These are phyloP conservation scores for Sordariomycetes sp. DNA, from an alignment of 2,329 filamentous ascomycete genomes.

Conservation along the genomic window DNA sequence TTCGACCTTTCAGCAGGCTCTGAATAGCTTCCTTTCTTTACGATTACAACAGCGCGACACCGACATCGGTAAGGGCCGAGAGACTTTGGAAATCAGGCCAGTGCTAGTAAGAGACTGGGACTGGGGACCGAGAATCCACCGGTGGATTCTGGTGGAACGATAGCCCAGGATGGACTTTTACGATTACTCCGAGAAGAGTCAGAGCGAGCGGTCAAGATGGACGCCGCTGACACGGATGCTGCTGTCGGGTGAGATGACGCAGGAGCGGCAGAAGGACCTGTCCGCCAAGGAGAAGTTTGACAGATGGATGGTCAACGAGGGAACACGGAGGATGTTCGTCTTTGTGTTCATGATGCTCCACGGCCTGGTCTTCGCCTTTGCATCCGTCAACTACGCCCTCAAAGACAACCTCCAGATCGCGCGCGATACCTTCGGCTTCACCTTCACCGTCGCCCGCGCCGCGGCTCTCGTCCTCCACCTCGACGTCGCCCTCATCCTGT, in stretches of 20 bases:
- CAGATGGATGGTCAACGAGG: conserved; percentile 84
- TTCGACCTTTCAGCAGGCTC: conserved; percentile 41
- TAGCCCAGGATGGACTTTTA: conserved; percentile 15
- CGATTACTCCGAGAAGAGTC: conserved; percentile 14
- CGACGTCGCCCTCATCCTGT: conserved; percentile 68
- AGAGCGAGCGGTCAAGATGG: conserved; percentile 64
- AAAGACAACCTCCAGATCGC: conserved; percentile 64
- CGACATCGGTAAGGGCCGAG: neutral
- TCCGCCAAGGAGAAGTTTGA: conserved; percentile 64
- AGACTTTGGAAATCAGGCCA: neutral
- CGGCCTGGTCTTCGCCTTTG: conserved; percentile 67
- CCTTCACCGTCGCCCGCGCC: conserved; percentile 66
- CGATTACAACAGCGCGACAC: neutral
- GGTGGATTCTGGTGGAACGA: neutral
- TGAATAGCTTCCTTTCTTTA: conserved; percentile 24
- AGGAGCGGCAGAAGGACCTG: conserved; percentile 59
- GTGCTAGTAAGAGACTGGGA: neutral
- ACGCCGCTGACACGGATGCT: conserved; percentile 74
- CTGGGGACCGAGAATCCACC: neutral
- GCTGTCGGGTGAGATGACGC: conserved; percentile 72
- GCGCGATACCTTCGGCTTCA: conserved; percentile 60
- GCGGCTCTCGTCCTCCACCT: conserved; percentile 71
- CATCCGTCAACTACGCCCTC: conserved; percentile 67
- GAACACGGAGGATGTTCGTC: conserved; percentile 73
- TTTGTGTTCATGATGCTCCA: conserved; percentile 65